Evolutionary conservation across 257 asterid genomes (phyloP), one percentile per base, ranked within the genome.

Genomic region (Catharanthus roseus): DNA sequence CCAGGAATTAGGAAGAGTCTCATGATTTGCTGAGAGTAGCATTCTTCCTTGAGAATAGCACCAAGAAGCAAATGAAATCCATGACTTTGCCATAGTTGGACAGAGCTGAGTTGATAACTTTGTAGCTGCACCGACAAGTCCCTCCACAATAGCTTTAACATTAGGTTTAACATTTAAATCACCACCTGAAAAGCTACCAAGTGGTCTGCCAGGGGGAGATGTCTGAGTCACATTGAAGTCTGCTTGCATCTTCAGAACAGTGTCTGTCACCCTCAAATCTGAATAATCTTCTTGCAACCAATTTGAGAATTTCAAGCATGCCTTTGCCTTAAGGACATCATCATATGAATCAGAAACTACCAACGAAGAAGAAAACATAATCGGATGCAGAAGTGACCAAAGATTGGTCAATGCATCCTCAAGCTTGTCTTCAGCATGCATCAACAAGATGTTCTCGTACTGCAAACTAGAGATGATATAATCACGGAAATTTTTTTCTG

Each of bases 31-130:
- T 70, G 90, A 74, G 75, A 88, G 72, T 51, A 87, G 85, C 70
- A 86, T 79, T 67, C 71, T 87, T 76, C 97, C 97, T 81, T 87
- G 96, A 77, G 74, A 63, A 75, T 84, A 91, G 82, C 99, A 91
- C 99, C 99, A 95, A 28, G 96, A 89, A 62, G 96, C 99, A 80
- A 85, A 95, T 83, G 86, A 80, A 78, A 95, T 85, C 97, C 97
- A 95, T 28, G 99, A 87, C 85, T 91, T 95, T 65, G 97, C 97
- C 91, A 95, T 88, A 79, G 74, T 78, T 70, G 97, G 97, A 85
- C 97, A 91, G 69, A 95, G 96, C 72, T 69, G 85, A 54, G 96
- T 83, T n/a, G 99, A 86, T 72, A 87, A 73, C 84, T 87, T 89
- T 75, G 85, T 83, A 67, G 89, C 82, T 12, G 85, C 73, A 69